Evolutionary conservation across 1,284 basidiomycete genomes (phyloP).

Genomic region (Cutaneotrichosporon spelunceum): DNA sequence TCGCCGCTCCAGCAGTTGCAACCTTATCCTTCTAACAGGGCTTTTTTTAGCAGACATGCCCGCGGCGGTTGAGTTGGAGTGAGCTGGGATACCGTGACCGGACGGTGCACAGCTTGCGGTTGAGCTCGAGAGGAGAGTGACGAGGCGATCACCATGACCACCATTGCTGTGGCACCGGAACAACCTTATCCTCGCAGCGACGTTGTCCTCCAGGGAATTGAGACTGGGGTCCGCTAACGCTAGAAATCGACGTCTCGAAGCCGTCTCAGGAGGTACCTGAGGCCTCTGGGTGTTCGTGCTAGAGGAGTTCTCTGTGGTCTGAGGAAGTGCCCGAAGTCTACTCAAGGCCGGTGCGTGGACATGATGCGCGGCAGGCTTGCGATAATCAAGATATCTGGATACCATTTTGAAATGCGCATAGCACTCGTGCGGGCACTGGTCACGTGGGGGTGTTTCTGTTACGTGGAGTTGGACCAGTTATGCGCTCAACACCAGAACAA

Average conservation of each 20-base stretch:
- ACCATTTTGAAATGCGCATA: too few species aligned
- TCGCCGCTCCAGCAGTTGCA: too few species aligned
- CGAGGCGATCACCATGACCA: too few species aligned
- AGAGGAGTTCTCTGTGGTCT: not conserved
- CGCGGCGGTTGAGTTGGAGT: too few species aligned
- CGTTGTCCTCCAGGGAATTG: not conserved
- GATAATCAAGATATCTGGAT: constrained; percentile 1
- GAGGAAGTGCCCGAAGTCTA: not conserved
- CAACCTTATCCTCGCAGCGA: too few species aligned
- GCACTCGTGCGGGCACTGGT: not conserved
- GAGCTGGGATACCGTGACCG: too few species aligned
- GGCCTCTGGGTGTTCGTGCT: constrained; percentile 50
- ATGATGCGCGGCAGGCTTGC: not conserved
- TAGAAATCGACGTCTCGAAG: constrained; percentile 52
- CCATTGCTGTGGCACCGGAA: too few species aligned
- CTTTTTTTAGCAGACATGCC: too few species aligned
- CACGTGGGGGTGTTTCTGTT: too few species aligned
- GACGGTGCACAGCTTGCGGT: too few species aligned
- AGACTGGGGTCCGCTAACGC: not conserved
- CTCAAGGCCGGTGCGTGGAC: not conserved
- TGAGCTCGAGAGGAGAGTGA: too few species aligned
- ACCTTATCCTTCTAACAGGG: too few species aligned
- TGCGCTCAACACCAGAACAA: not conserved
- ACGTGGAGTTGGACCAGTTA: not conserved
- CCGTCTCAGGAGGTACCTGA: constrained; percentile 42